A percentile compares a stretch with the other conserved stretches of the same genome.
Evolutionary conservation across 331 rosid genomes (phyloP).

Genomic region (Acacia concinna): DNA sequence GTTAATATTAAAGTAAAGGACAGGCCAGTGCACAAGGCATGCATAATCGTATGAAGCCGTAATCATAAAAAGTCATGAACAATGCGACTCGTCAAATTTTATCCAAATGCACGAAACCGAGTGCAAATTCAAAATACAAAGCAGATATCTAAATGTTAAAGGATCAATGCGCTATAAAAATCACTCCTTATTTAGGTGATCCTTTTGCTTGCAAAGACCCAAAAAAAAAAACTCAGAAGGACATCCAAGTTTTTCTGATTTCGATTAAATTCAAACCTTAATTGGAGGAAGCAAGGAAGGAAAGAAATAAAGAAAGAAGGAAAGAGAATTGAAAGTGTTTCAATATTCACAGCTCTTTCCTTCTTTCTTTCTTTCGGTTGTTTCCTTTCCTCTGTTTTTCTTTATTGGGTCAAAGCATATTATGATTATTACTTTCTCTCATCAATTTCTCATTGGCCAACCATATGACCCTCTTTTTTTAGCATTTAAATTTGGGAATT

Average conservation of each 20-base stretch:
- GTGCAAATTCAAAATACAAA: not conserved
- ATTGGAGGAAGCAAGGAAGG: conserved; percentile 34
- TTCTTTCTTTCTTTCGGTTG: not conserved
- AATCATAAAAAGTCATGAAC: not conserved
- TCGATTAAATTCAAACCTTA: not conserved
- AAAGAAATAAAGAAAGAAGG: conserved; percentile 39
- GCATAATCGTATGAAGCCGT: no score
- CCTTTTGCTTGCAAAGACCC: not conserved
- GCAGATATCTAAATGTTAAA: conserved; percentile 16
- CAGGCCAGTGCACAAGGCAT: no score
- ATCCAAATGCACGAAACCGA: not conserved
- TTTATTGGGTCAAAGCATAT: conserved; percentile 25
- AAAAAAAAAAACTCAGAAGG: not conserved
- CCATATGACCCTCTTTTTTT: conserved; percentile 36
- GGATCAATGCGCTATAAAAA: not conserved
- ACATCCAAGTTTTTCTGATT: not conserved
- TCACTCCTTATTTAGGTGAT: not conserved
- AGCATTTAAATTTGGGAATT: conserved; percentile 49
- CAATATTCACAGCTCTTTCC: conserved; percentile 23
- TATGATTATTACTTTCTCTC: conserved; percentile 10
- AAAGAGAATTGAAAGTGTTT: conserved; percentile 28
- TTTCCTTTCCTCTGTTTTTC: conserved; percentile 16
- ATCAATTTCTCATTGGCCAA: conserved; percentile 23
- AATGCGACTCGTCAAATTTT: not conserved
- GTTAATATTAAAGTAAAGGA: no score